Conservation (phyloP, 202 grass and related monocot genomes). For the Zizania palustris region DNA sequence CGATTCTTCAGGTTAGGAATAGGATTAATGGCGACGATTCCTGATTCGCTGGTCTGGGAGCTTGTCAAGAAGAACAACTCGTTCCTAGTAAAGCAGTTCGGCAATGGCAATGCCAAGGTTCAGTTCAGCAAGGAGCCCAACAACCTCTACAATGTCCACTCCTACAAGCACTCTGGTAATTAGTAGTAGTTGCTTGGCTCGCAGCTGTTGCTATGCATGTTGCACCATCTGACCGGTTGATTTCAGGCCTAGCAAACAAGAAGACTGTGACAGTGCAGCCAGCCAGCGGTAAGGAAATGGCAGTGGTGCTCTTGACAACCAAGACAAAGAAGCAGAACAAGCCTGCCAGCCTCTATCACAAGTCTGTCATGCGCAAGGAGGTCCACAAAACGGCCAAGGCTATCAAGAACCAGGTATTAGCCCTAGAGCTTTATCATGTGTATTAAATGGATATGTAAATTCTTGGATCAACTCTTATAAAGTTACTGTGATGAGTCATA, state of each 20-base stretch:
- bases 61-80: conserved; percentile 72
- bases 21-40: neutral
- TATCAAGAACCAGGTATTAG: conserved; percentile 82
- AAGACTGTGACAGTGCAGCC: conserved; percentile 70
- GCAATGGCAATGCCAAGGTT: conserved; percentile 83
- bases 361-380: conserved; percentile 76
- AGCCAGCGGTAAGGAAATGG: conserved; percentile 47
- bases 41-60: neutral
- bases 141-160: conserved; percentile 91
- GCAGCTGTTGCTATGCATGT: neutral
- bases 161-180: conserved; percentile 92
- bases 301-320: conserved; percentile 57
- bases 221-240: neutral
- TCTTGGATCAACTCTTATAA: neutral
- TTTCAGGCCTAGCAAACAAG: conserved; percentile 56
- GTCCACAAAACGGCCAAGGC: conserved; percentile 80
- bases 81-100: conserved; percentile 89
- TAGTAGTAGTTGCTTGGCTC: neutral
- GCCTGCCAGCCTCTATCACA: conserved; percentile 52
- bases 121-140: conserved; percentile 98
- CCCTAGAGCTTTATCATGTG: no score
- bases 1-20: conserved; percentile 27
- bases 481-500: conserved; percentile 45
- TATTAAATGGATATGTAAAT: conserved; percentile 19
- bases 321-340: conserved; percentile 85